Conservation (phyloP, 2,329 filamentous ascomycete species). For the Cylindrodendrum hubeiense region DNA sequence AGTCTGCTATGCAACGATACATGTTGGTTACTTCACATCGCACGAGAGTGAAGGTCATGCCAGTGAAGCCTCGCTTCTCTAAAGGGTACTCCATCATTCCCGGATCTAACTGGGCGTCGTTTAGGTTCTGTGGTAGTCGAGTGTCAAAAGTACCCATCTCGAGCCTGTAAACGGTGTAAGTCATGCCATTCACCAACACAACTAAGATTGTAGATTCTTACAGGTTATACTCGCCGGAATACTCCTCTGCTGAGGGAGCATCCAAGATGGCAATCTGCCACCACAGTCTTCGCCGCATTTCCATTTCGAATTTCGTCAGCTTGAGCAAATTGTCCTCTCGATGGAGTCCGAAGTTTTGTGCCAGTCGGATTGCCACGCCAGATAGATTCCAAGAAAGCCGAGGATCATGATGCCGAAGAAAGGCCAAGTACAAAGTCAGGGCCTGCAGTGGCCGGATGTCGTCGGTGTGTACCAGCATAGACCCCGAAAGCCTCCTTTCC, state of each 20-base stretch:
- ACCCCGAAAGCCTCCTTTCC: slow-evolving; percentile 10
- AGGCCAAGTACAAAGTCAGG: slow-evolving; percentile 7
- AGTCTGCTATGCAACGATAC: slow-evolving; percentile 19
- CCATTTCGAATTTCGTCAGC: slow-evolving; percentile 12
- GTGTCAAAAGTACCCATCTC: slow-evolving; percentile 22
- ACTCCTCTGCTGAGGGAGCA: slow-evolving; percentile 18
- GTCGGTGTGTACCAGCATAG: slow-evolving; percentile 14
- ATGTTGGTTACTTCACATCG: slow-evolving; percentile 16
- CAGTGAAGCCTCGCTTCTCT: slow-evolving; percentile 6
- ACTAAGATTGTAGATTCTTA: neutral
- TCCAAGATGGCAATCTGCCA: slow-evolving; percentile 20
- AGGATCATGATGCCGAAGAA: slow-evolving; percentile 18
- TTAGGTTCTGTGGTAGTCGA: slow-evolving; percentile 11
- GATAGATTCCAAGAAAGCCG: slow-evolving; percentile 17
- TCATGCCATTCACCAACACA: too few species aligned
- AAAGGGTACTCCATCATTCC: slow-evolving; percentile 7
- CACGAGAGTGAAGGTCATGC: slow-evolving; percentile 11
- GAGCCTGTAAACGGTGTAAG: neutral
- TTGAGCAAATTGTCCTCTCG: slow-evolving; percentile 21
- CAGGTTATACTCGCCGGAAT: slow-evolving; percentile 17
- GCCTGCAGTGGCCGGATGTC: slow-evolving; percentile 20
- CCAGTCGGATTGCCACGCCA: slow-evolving; percentile 13
- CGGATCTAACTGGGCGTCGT: slow-evolving; percentile 13
- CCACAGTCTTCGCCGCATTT: slow-evolving; percentile 18
- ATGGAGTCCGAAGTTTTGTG: slow-evolving; percentile 22